These are phyloP conservation scores for Candida chilensis DNA, from an alignment of 805 yeast genomes.

Conservation along the genomic window DNA sequence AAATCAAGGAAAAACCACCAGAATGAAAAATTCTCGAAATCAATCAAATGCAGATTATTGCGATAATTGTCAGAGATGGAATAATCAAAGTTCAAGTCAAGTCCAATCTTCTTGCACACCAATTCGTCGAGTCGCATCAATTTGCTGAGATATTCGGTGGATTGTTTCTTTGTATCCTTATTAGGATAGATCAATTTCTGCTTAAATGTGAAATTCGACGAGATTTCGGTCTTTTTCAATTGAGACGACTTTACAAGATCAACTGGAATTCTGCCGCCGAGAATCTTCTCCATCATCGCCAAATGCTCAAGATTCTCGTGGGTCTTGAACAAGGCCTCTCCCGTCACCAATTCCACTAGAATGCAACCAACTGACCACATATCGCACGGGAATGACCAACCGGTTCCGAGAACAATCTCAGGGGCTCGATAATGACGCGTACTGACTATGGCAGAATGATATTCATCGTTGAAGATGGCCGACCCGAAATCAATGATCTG, in stretches of 20 bases:
- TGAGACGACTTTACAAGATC: no score
- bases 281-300: constrained; percentile 86
- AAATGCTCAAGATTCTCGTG: constrained; percentile 92
- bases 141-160: constrained; percentile 25
- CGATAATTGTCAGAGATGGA: constrained; percentile 27
- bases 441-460: constrained; percentile 85
- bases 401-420: constrained; percentile 87
- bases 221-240: no score
- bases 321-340: constrained; percentile 90
- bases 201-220: no score
- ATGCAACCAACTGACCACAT: constrained; percentile 97
- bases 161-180: constrained; percentile 25
- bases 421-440: constrained; percentile 98
- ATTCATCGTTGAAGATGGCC: constrained; percentile 89
- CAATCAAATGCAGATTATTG: constrained; percentile 29
- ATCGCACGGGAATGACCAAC: constrained; percentile 97
- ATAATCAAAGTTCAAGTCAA: constrained; percentile 26
- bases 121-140: constrained; percentile 32
- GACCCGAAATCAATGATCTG: constrained; percentile 96
- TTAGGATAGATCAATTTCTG: constrained; percentile 31
- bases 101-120: constrained; percentile 29
- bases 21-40: constrained; percentile 57
- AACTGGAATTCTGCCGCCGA: constrained; percentile 42
- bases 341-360: constrained; percentile 82
- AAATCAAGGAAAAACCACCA: constrained; percentile 81